phyloP scores from a whole-genome alignment of 139 green algal genomes.

The Diplosphaera chodatii region DNA sequence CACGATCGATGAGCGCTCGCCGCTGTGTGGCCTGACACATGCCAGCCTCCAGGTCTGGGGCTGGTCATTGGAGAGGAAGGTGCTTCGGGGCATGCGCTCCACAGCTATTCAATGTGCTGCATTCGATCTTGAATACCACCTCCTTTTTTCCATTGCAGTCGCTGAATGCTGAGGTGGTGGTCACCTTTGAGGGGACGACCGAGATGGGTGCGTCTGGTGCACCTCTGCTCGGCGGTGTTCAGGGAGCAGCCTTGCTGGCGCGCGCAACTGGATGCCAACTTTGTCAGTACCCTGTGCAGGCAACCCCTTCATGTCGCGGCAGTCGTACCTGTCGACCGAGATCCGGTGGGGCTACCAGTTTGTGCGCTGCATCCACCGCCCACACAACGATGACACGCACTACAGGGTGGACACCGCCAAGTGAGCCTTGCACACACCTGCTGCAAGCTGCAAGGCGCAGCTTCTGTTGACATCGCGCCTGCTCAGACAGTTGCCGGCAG shows the following conservation, averaged over 20 bases:
- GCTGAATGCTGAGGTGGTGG: constrained; percentile 59
- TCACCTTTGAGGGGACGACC: constrained; percentile 63
- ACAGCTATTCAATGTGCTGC: too few species aligned
- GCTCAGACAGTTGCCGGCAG: not conserved
- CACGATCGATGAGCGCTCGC: constrained; percentile 66
- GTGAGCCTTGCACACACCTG: not conserved
- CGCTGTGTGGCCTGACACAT: constrained; percentile 60
- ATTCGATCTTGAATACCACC: too few species aligned
- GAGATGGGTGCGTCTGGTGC: constrained; percentile 36
- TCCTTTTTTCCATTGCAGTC: not conserved
- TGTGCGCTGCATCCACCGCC: constrained; percentile 41
- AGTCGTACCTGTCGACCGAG: constrained; percentile 64
- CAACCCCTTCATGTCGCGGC: constrained; percentile 64
- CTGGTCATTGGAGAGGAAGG: too few species aligned
- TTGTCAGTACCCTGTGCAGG: constrained; percentile 22
- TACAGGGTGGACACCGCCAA: constrained; percentile 17
- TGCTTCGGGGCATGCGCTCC: too few species aligned
- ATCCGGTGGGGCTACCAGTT: constrained; percentile 71
- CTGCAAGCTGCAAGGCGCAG: too few species aligned
- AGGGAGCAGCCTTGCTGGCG: too few species aligned
- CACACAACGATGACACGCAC: constrained; percentile 10
- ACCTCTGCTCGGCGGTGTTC: too few species aligned
- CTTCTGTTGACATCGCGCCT: not conserved
- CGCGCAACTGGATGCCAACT: too few species aligned
- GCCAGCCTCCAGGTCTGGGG: constrained; percentile 50